Evolutionary conservation across 2,329 filamentous ascomycete genomes (phyloP), one percentile per base, ranked within the genome.

Genomic region (Fusarium sp.): DNA sequence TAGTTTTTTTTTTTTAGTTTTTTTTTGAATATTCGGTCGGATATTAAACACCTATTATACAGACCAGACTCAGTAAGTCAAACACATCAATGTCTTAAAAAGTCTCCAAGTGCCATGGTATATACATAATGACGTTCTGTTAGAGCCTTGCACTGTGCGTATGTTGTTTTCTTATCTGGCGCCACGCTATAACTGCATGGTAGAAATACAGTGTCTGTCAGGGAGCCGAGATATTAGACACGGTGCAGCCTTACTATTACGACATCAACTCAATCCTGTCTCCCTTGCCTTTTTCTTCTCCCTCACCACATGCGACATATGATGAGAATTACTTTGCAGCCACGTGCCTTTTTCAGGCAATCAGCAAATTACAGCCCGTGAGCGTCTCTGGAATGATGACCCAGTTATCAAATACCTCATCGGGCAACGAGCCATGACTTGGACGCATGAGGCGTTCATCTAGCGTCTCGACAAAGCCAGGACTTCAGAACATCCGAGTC

Each of bases 361-460:
- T n/a, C 14, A 10, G 9, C 32, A 11, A 21, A 17, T 21, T 15
- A 9, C 23, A 31, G 19, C 14, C 25, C 31, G 15, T 14, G 17
- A 19, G 9, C 14, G 32, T 19, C 33, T 61, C 33, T 61, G 58
- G 51, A 45, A 61, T 56, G 57, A 19, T 36, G 57, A 33, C 41
- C 27, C 27, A 36, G 52, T 25, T 23, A 32, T 52, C 44, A 13
- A 13, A 33, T 10, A 8, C 41, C 19, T 6, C 29, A 50, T 33
- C 38, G 23, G 33, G 29, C 4, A 41, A 33, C 15, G 32, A 29
- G 29, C 29, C 19, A 47, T 38, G 14, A 10, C n/a, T 25, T 23
- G 8, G n/a, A 21, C 7, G 27, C 31, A n/a, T n/a, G 19, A 45
- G 21, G 29, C 33, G 23, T 13, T 29, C 25, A 17, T 44, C 33